A percentile compares a stretch with the other conserved stretches of the same genome.
Evolutionary conservation across 305 asterid genomes (phyloP).

Genomic region (Solanum chacoense): DNA sequence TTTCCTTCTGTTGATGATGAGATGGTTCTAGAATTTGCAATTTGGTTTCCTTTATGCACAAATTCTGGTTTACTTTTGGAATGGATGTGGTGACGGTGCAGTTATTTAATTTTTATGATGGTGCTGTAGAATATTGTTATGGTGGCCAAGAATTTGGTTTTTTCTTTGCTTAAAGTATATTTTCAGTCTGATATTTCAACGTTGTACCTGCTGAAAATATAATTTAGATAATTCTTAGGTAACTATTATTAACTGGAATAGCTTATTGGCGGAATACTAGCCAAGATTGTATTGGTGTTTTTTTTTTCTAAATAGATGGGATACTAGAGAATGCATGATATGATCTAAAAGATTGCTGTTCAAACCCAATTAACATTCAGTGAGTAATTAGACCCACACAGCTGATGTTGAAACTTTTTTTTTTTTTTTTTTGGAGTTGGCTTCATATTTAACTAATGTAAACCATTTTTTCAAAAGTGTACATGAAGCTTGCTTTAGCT

Average conservation of each 20-base stretch:
- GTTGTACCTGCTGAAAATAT: not conserved
- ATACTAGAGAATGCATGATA: not conserved
- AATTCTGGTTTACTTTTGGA: not conserved
- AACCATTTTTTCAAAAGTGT: not conserved
- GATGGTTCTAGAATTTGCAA: not conserved
- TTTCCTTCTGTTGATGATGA: not conserved
- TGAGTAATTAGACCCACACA: not conserved
- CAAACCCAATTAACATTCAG: not conserved
- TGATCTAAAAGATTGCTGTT: not conserved
- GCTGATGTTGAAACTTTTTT: not conserved
- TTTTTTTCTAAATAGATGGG: not conserved
- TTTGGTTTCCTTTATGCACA: not conserved
- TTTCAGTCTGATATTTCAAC: not conserved
- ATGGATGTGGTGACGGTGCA: not conserved
- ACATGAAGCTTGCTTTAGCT: not conserved
- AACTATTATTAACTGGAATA: not conserved
- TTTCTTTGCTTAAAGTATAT: not conserved
- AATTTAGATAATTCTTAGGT: not conserved
- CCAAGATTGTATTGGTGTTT: not conserved
- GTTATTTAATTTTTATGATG: not conserved
- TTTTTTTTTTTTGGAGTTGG: not conserved
- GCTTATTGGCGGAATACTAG: not conserved
- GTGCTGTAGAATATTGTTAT: not conserved
- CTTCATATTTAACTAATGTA: not conserved
- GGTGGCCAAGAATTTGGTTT: not conserved